Evolutionary conservation across 352 stramenopile species (phyloP).

Genomic region (Globisporangium echinulatum): DNA sequence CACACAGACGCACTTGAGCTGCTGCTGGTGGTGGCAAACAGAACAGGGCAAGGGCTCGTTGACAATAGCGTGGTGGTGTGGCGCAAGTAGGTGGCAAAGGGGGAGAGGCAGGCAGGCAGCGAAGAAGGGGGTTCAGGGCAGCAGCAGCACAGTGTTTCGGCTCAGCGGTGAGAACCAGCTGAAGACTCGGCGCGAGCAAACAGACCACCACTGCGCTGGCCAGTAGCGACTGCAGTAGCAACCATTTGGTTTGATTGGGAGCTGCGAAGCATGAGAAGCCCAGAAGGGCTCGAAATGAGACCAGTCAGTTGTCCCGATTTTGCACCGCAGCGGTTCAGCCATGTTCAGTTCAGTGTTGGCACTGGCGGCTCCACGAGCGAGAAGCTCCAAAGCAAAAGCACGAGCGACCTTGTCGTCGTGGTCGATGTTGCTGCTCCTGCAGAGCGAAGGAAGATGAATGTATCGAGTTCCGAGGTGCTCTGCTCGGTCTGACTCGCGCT

Average conservation of each 20-base stretch:
- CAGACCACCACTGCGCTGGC: too few relatives aligned
- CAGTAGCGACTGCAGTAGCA: background rate
- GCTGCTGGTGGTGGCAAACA: background rate
- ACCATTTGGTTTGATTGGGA: background rate
- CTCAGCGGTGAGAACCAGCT: constrained; percentile 2
- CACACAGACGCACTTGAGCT: background rate
- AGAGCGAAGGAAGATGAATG: too few relatives aligned
- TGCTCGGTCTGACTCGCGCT: too few relatives aligned
- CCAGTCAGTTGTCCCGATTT: constrained; percentile 2
- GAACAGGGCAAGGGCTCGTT: background rate
- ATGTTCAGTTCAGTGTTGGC: too few relatives aligned
- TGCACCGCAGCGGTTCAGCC: constrained; percentile 1
- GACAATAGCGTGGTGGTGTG: background rate
- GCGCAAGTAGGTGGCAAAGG: background rate
- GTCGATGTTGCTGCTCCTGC: too few relatives aligned
- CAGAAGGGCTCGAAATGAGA: constrained; percentile 5
- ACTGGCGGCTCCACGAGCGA: too few relatives aligned
- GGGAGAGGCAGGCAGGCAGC: background rate
- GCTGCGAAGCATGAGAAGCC: background rate
- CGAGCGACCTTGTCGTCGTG: too few relatives aligned
- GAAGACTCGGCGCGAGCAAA: too few relatives aligned
- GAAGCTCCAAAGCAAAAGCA: too few relatives aligned
- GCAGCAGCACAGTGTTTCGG: constrained; percentile 1
- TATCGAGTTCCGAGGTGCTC: too few relatives aligned
- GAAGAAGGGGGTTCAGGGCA: constrained; percentile 15